Evolutionary conservation across 441 rosid genomes (phyloP).

Genomic region (Erodium chrysanthum): DNA sequence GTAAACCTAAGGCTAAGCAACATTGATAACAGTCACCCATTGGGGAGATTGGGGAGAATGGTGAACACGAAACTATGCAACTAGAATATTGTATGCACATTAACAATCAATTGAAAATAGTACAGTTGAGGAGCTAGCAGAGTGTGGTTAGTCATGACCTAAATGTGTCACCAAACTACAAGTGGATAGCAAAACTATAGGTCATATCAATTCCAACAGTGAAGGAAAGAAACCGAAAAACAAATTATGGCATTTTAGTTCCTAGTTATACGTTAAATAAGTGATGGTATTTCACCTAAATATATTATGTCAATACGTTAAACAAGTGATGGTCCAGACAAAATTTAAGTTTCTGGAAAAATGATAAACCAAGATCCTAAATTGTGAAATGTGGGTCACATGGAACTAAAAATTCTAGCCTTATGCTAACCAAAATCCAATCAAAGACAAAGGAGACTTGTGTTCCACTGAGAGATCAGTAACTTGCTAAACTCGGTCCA

Average conservation of each 20-base stretch:
- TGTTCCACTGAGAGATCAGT: not conserved
- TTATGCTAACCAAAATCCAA: not conserved
- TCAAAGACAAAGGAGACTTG: not conserved
- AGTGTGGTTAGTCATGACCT: not conserved
- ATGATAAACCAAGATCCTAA: not conserved
- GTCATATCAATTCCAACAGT: not conserved
- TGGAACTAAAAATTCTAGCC: constrained; percentile 3
- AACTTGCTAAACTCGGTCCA: not conserved
- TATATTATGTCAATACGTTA: not conserved
- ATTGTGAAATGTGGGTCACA: not conserved
- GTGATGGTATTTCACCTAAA: not conserved
- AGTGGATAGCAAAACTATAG: too few relatives aligned
- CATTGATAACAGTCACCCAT: not conserved
- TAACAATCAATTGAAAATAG: not conserved
- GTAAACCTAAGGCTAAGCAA: constrained; percentile 1
- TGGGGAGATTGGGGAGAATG: too few relatives aligned
- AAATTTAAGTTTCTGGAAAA: not conserved
- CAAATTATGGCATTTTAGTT: not conserved
- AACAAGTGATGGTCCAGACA: not conserved
- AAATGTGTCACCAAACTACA: too few relatives aligned
- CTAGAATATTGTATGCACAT: not conserved
- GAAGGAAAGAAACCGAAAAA: not conserved
- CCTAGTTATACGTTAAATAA: not conserved
- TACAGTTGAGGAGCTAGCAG: not conserved
- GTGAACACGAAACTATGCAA: not conserved